Base-by-base conservation (phyloP, 1,139 yeast species). In the Torulaspora pretoriensis region DNA sequence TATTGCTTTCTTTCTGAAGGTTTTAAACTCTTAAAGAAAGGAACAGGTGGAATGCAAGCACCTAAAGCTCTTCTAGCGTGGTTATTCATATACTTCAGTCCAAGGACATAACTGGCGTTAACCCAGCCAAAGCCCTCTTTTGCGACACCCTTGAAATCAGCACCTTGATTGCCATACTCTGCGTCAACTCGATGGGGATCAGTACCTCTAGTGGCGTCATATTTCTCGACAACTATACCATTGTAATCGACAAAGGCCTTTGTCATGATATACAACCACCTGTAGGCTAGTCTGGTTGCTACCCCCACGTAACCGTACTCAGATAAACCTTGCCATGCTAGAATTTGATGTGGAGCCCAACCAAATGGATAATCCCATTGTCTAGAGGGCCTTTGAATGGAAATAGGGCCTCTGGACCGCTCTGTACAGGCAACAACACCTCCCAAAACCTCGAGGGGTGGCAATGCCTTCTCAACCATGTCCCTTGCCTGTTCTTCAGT, bases 341-440 rank as follows among this genome's bases (percentile, higher is more conserved):
- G 68, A 16, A 92, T 87, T 65, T 92, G 98, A 64, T 94, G 98
- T 2, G 98, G 98, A 0, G 98, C 97, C 98, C 98, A 92, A 4
- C 97, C 98, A 61, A 73, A 88, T 5, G 98, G 98, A 63, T 83
- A 92, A 65, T 92, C 98, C 98, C 98, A 92, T 69, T 92, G 98
- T 65, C 97, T 77, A 27, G 86, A 80, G 19, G 96, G 96, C 55
- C 90, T 72, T 42, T 77, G 71, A 25, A 86, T 65, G 1, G 84
- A 80, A 25, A 85, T 70, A 13, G 71, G 79, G 23, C 97, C 97
- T 48, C 96, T 73, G 3, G 92, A 81, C 55, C 74, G 67, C 53
- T 80, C 75, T 0, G 96, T 84, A 34, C 97, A 95, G 0, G 96
- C 84, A 1, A 80, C 96, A 16, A 92, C 66, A 1, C 98, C 98